These are phyloP conservation scores for Backusella tuberculispora DNA, from an alignment of 192 early-diverging fungal genomes.

Conservation along the genomic window DNA sequence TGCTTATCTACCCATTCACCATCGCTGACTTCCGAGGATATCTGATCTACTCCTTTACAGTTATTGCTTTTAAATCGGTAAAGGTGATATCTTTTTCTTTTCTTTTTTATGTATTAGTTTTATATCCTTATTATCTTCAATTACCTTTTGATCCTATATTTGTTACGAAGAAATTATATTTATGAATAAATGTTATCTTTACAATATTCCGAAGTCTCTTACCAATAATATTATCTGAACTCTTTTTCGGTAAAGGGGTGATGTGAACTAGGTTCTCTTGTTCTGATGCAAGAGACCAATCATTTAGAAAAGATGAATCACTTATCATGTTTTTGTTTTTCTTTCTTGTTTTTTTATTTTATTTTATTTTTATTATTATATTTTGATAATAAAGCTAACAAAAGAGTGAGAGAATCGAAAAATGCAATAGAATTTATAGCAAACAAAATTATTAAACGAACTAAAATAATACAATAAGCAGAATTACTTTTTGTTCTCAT, in stretches of 20 bases:
- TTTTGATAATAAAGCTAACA: background rate
- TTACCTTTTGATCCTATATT: background rate
- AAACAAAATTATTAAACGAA: background rate
- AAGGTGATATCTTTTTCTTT: too few relatives aligned
- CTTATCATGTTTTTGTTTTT: background rate
- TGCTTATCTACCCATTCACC: conserved; percentile 67
- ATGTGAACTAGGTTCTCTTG: conserved; percentile 1
- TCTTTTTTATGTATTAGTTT: background rate
- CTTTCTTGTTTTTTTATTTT: background rate
- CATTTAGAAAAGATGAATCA: background rate
- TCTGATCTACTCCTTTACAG: conserved; percentile 44
- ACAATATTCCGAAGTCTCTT: background rate
- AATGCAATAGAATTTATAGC: background rate
- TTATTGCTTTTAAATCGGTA: background rate
- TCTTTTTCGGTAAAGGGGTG: background rate
- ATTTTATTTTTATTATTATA: background rate
- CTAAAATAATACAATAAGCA: background rate
- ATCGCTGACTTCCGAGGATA: conserved; percentile 13
- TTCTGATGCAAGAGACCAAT: background rate
- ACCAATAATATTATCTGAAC: background rate
- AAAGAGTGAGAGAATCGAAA: background rate
- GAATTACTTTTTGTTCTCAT: too few relatives aligned
- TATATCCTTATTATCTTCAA: conserved; percentile 2
- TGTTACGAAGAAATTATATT: background rate
- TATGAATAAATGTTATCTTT: background rate